Percentiles rank a stretch among this genome's conserved stretches.
Evolutionary conservation across 2,329 filamentous ascomycete genomes (phyloP).

Genomic region (Colletotrichum neosansevieriae): DNA sequence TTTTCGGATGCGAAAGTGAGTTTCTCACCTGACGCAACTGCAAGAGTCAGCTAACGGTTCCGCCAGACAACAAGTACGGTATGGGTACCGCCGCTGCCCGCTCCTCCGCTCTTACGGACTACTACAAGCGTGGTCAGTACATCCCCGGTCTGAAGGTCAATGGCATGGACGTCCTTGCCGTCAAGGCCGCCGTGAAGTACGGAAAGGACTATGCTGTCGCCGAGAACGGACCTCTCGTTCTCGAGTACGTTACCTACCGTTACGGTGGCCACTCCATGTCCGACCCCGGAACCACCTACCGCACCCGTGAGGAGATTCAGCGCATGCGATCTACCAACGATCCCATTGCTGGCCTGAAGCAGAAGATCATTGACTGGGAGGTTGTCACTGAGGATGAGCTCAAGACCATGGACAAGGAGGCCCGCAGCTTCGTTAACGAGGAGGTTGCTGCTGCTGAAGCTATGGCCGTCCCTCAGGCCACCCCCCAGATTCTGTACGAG

Average conservation of each 20-base stretch:
- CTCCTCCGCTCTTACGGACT: constrained; percentile 95
- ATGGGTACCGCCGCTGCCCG: constrained; percentile 98
- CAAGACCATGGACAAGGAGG: constrained; percentile 95
- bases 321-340: constrained; percentile 99
- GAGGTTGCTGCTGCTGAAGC: constrained; percentile 92
- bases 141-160: constrained; percentile 99
- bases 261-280: constrained; percentile 99
- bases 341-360: constrained; percentile 97
- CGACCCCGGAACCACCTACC: constrained; percentile 98
- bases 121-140: constrained; percentile 99
- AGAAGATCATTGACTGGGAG: constrained; percentile 96
- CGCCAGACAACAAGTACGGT: constrained; percentile 98
- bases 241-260: constrained; percentile 99
- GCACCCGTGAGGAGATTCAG: constrained; percentile 99
- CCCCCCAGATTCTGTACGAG: constrained; percentile 88
- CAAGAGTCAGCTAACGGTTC: constrained; percentile 44
- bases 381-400: constrained; percentile 94
- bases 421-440: constrained; percentile 84
- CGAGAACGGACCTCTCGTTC: constrained; percentile 92
- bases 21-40: constrained; percentile 43
- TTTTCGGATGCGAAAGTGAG: constrained; percentile 98
- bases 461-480: constrained; percentile 85
- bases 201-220: constrained; percentile 87
- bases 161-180: constrained; percentile 98
- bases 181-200: constrained; percentile 95